Conservation (phyloP, 1,284 basidiomycete species). For the Heterobasidion irregulare region DNA sequence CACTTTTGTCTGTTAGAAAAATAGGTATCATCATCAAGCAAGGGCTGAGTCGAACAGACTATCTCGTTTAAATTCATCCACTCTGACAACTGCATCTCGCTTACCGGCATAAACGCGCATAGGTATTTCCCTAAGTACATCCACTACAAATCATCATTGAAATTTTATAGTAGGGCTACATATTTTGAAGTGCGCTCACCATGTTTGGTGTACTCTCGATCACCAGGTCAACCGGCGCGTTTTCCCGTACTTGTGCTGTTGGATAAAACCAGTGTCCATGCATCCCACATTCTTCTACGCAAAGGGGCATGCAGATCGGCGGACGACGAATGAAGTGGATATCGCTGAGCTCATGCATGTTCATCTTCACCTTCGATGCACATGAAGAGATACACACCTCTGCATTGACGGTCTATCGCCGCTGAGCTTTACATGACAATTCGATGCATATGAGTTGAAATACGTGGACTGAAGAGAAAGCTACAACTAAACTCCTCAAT, state of each 20-base stretch:
- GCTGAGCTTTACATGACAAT: no score
- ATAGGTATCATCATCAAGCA: neutral
- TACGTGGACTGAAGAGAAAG: no score
- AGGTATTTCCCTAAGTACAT: conserved; percentile 18
- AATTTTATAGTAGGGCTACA: neutral
- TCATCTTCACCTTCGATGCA: neutral
- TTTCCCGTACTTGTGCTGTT: conserved; percentile 3
- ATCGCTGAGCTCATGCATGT: neutral
- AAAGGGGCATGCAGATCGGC: conserved; percentile 16
- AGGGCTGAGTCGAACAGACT: conserved; percentile 6
- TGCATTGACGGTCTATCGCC: no score
- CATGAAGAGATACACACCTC: neutral
- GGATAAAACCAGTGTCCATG: conserved; percentile 22
- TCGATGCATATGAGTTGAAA: no score
- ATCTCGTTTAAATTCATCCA: conserved; percentile 20
- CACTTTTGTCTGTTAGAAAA: conserved; percentile 14
- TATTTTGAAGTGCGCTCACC: conserved; percentile 5
- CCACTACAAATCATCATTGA: conserved; percentile 14
- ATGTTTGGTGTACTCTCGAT: conserved; percentile 14
- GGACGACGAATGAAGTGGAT: conserved; percentile 16
- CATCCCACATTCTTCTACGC: conserved; percentile 12
- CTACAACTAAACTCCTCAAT: no score
- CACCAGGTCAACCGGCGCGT: conserved; percentile 15
- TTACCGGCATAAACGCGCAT: conserved; percentile 11
- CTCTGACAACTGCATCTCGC: conserved; percentile 21